phyloP scores from a whole-genome alignment of 2,329 filamentous ascomycete genomes.

The Phyllosticta ampelicida region DNA sequence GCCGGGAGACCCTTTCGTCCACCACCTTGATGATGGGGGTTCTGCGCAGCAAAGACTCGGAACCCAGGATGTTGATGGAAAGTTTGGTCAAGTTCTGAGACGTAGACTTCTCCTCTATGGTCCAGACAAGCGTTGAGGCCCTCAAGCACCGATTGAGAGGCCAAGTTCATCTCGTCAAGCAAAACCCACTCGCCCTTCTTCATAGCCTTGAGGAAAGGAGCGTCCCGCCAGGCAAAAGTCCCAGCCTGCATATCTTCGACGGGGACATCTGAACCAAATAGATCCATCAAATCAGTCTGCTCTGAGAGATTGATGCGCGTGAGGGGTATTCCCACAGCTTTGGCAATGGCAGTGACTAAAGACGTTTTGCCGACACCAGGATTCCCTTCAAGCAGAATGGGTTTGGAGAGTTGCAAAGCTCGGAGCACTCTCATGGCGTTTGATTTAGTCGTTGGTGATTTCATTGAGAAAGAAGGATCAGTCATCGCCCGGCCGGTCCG shows the following conservation, averaged over 20 bases:
- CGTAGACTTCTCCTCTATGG: slow-evolving; percentile 89
- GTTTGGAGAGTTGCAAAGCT: slow-evolving; percentile 79
- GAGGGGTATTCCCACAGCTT: slow-evolving; percentile 66
- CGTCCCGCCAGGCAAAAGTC: slow-evolving; percentile 90
- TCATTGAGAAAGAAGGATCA: slow-evolving; percentile 61
- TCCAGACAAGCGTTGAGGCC: slow-evolving; percentile 94
- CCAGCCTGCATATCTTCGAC: slow-evolving; percentile 86
- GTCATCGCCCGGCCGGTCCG: slow-evolving; percentile 39
- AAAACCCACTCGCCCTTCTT: slow-evolving; percentile 94
- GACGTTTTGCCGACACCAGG: slow-evolving; percentile 98
- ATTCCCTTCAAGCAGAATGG: slow-evolving; percentile 88
- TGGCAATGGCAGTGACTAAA: slow-evolving; percentile 73
- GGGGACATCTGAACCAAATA: slow-evolving; percentile 94
- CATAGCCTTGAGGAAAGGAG: slow-evolving; percentile 92
- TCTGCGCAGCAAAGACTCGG: slow-evolving; percentile 92
- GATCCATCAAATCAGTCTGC: slow-evolving; percentile 93
- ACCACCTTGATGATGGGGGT: slow-evolving; percentile 93
- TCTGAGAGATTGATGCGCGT: slow-evolving; percentile 96
- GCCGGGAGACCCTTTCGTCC: slow-evolving; percentile 88
- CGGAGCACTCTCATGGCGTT: slow-evolving; percentile 88
- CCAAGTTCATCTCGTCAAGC: slow-evolving; percentile 96
- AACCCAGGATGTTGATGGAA: slow-evolving; percentile 86
- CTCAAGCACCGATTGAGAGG: slow-evolving; percentile 92
- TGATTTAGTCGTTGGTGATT: slow-evolving; percentile 76
- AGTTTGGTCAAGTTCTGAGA: slow-evolving; percentile 88